phyloP scores from a whole-genome alignment of 2,329 filamentous ascomycete species.

The Neophaeococcomyces mojaviensis region DNA sequence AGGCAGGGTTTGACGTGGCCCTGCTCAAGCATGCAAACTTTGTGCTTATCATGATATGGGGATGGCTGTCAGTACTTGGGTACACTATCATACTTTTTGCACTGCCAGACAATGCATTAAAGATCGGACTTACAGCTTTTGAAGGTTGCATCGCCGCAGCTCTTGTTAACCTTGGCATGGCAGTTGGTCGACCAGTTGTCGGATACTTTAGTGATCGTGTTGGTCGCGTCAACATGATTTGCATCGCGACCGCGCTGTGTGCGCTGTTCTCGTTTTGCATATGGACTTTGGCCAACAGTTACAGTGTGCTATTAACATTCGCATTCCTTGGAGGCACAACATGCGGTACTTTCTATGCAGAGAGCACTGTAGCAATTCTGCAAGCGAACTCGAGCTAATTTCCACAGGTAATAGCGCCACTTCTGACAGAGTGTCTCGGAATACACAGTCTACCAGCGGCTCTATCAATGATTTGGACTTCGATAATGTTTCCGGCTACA shows the following conservation, averaged over 20 bases:
- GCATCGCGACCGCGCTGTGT: slow-evolving; percentile 31
- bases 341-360: slow-evolving; percentile 41
- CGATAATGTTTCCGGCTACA: no score
- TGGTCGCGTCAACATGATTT: slow-evolving; percentile 37
- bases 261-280: slow-evolving; percentile 34
- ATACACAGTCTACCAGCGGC: no score
- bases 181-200: slow-evolving; percentile 39
- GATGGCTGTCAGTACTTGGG: slow-evolving; percentile 39
- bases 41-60: slow-evolving; percentile 28
- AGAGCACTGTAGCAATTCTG: slow-evolving; percentile 24
- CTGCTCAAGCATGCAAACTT: slow-evolving; percentile 21
- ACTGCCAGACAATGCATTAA: slow-evolving; percentile 39
- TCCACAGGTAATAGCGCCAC: no score
- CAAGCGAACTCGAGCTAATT: no score
- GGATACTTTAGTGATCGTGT: slow-evolving; percentile 39
- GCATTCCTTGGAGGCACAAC: slow-evolving; percentile 36
- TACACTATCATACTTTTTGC: slow-evolving; percentile 42
- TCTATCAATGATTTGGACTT: no score
- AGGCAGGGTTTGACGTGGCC: slow-evolving; percentile 18
- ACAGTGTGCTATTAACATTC: slow-evolving; percentile 37
- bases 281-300: slow-evolving; percentile 40
- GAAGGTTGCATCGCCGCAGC: slow-evolving; percentile 36
- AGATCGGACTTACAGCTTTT: slow-evolving; percentile 32
- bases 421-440: no score
- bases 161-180: slow-evolving; percentile 41